Evolutionary conservation across 345 rosid species (phyloP).

Genomic region (Acer negundo): DNA sequence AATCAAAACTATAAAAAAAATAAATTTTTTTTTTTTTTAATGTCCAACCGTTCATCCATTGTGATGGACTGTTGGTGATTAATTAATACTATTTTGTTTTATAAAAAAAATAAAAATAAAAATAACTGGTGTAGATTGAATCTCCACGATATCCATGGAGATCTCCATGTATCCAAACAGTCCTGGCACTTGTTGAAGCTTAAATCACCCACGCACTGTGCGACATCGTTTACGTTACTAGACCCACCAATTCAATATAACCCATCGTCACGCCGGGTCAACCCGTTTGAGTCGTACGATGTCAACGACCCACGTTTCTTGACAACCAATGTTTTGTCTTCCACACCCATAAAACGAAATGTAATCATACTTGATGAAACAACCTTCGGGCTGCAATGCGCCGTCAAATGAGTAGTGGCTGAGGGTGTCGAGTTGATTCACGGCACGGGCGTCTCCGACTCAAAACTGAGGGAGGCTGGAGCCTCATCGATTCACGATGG

Average conservation of each 20-base stretch:
- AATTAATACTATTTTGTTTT: too few species aligned
- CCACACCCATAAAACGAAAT: slow-evolving; percentile 64
- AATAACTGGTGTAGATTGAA: too few species aligned
- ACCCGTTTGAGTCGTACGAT: slow-evolving; percentile 45
- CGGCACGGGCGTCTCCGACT: slow-evolving; percentile 37
- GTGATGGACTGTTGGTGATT: too few species aligned
- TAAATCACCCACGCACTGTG: slow-evolving; percentile 85
- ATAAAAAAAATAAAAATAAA: too few species aligned
- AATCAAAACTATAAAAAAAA: too few species aligned
- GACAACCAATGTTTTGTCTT: slow-evolving; percentile 68
- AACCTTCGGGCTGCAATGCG: slow-evolving; percentile 70
- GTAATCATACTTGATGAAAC: slow-evolving; percentile 76
- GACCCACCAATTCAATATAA: slow-evolving; percentile 51
- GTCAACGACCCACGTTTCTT: slow-evolving; percentile 66
- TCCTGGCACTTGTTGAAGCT: slow-evolving; percentile 76
- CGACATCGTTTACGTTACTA: slow-evolving; percentile 53
- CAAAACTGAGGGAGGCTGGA: too few species aligned
- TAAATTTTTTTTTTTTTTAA: too few species aligned
- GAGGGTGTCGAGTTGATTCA: slow-evolving; percentile 51
- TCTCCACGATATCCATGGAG: too few species aligned
- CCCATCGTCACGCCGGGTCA: slow-evolving; percentile 57
- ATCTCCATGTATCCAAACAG: slow-evolving; percentile 37
- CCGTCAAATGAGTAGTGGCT: slow-evolving; percentile 65
- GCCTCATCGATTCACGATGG: too few species aligned
- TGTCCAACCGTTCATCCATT: too few species aligned